Base-by-base conservation (phyloP, 768 basidiomycete species). In the Sarcomyxa edulis region DNA sequence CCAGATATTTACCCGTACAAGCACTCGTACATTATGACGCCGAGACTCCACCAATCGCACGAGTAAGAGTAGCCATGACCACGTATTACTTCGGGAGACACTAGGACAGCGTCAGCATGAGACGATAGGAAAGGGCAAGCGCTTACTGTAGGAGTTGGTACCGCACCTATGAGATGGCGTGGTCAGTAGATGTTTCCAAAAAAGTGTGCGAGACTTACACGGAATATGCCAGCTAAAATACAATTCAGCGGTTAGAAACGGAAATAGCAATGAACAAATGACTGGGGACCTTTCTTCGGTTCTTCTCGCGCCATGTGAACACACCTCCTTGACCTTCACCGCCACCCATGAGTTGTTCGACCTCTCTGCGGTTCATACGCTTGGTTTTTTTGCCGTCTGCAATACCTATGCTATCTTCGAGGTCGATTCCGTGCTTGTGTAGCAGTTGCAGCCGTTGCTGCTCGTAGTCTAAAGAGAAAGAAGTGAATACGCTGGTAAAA, bases 1-100 rank as follows among this genome's bases (percentile, higher is more conserved):
- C 37, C 36, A 39, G 48, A 55, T 43, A 69, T 80, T 47, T 58
- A 89, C 85, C 87, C 89, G 52, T 92, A 94, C 58, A 96, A 68
- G 57, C 89, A 92, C 60, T 97, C 93, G 53, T 84, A 97, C 81
- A 92, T 88, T 58, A 99, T 97, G 39, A 96, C 86, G 9, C 93
- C 94, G 32, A 97, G 74, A 63, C 87, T 91, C 95, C 95, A 99
- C 93, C 93, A 98, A 56, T 98, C 95, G 56, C 92, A 95, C 24
- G 84, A 87, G 62, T 88, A 94, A 26, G 84, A 80, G 61, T 98
- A 97, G 18, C 93, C 94, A 54, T 89, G 85, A 15, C 87, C 86
- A 49, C 87, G 78, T 54, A 92, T 89, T 32, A 91, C 89, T 59
- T 91, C 88, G 29, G 88, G 89, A 7, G 86, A 89, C 87, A 90